phyloP scores from a whole-genome alignment of 192 early-diverging fungal species.

The Coemansia sp. region DNA sequence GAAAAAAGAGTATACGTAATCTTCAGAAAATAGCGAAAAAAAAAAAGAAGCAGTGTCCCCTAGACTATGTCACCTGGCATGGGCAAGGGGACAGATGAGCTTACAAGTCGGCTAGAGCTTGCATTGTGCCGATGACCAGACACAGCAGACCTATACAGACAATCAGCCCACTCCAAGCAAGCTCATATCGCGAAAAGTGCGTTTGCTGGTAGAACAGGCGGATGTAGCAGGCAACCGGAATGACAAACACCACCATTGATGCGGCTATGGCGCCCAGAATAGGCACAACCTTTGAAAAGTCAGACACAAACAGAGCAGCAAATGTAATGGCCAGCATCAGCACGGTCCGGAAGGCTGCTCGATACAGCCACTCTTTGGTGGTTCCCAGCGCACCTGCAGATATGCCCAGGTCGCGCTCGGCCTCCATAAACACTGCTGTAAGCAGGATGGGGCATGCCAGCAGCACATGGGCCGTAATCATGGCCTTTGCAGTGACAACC shows the following conservation, averaged over 20 bases:
- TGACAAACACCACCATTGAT: constrained; percentile 76
- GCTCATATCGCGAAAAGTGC: constrained; percentile 24
- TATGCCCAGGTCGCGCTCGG: constrained; percentile 64
- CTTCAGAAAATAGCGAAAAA: not conserved
- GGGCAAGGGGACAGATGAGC: constrained; percentile 1
- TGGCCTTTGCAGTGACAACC: constrained; percentile 61
- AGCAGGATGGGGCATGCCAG: constrained; percentile 78
- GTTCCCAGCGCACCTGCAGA: constrained; percentile 32
- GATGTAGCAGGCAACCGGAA: constrained; percentile 76
- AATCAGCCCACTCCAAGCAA: constrained; percentile 42
- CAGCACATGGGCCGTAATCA: constrained; percentile 80
- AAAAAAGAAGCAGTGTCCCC: constrained; percentile 4
- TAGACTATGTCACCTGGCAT: constrained; percentile 7
- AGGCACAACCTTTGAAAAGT: constrained; percentile 76
- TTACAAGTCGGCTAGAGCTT: constrained; percentile 32
- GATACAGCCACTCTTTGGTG: constrained; percentile 51
- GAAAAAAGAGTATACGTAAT: constrained; percentile 12
- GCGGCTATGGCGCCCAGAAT: constrained; percentile 80
- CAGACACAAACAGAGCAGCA: constrained; percentile 69
- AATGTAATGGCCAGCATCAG: constrained; percentile 57
- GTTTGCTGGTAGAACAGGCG: constrained; percentile 49
- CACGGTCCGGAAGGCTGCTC: constrained; percentile 55
- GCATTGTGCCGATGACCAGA: constrained; percentile 41
- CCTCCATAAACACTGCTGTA: constrained; percentile 71
- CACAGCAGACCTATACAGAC: constrained; percentile 34